Evolutionary conservation across 2,329 filamentous ascomycete species (phyloP), one percentile per base, ranked within the genome.

Genomic region (Mycogone perniciosa): DNA sequence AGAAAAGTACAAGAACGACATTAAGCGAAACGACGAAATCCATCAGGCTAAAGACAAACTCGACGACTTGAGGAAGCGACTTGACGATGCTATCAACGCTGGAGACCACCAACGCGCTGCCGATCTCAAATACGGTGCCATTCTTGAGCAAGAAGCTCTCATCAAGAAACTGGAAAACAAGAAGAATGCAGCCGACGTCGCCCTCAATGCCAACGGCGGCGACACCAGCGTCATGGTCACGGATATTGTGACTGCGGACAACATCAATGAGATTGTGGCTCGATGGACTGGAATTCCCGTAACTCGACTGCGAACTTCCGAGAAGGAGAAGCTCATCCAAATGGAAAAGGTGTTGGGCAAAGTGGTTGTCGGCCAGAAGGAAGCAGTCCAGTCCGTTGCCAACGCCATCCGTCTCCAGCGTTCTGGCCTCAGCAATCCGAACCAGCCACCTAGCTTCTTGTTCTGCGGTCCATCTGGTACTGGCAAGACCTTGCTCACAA

Each of bases 381-480:
- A 99, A 72, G 93, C 93, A 31, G 93, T 97, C 44, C 80, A 81
- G 50, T 89, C 91, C 1, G 93, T 99, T 31, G 92, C 92, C 48
- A 97, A 99, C 63, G 90, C 93, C 48, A 99, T 99, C 64, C 85
- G 93, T 57, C 80, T 99, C 38, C 92, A 97, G 69, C 85, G 93
- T 57, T 97, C 93, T 50, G 93, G 93, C 52, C 86, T 99, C 40
- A 82, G 82, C 71, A 99, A 99, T 67, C 93, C 93, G 31, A 97
- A 97, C 67, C 89, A 96, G 63, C 93, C 93, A 29, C 93, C 93
- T 3, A 96, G 89, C 65, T 99, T 99, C 84, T 80, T 99, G 52
- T 99, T 99, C 82, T 97, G 93, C 64, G 93, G 93, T 75, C 93
- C 93, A 10, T 97, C 92, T 0, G 93, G 93, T 76, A 99, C 93